These are phyloP conservation scores for Phytopythium chamaehyphon DNA, from an alignment of 352 stramenopile species.

Conservation along the genomic window DNA sequence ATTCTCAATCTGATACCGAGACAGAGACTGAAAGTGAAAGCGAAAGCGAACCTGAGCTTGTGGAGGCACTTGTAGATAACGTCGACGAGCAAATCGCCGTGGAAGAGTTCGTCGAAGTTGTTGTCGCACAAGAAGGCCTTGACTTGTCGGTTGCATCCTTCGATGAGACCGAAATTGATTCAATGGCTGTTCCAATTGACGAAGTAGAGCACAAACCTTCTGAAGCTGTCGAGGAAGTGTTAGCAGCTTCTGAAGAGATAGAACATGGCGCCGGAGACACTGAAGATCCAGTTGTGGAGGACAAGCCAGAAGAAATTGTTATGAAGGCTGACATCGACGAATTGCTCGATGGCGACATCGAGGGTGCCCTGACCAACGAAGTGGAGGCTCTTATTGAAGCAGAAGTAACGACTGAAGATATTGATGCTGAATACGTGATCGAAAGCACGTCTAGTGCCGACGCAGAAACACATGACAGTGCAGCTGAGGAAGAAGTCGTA, in stretches of 20 bases:
- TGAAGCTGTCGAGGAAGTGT: constrained; percentile 2
- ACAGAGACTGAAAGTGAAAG: background rate
- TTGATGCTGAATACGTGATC: background rate
- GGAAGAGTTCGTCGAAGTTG: constrained; percentile 7
- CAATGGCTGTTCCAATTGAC: background rate
- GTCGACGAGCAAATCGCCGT: background rate
- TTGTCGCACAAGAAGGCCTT: constrained; percentile 8
- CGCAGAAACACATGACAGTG: too few relatives aligned
- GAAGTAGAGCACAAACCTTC: constrained; percentile 1
- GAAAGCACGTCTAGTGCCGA: too few relatives aligned
- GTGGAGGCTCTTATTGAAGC: background rate
- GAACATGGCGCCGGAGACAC: background rate
- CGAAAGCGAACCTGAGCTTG: background rate
- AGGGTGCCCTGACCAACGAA: too few relatives aligned
- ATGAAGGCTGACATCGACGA: too few relatives aligned
- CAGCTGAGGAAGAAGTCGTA: background rate
- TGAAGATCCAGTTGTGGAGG: background rate
- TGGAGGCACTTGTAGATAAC: background rate
- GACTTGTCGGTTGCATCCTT: constrained; percentile 4
- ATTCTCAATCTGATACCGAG: constrained; percentile 4
- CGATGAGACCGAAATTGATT: background rate
- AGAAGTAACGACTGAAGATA: constrained; percentile 1
- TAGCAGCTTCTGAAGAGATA: background rate
- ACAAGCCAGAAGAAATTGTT: background rate
- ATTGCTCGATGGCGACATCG: too few relatives aligned